Evolutionary conservation across 768 basidiomycete genomes (phyloP).

Genomic region (Tricholoma terreum): DNA sequence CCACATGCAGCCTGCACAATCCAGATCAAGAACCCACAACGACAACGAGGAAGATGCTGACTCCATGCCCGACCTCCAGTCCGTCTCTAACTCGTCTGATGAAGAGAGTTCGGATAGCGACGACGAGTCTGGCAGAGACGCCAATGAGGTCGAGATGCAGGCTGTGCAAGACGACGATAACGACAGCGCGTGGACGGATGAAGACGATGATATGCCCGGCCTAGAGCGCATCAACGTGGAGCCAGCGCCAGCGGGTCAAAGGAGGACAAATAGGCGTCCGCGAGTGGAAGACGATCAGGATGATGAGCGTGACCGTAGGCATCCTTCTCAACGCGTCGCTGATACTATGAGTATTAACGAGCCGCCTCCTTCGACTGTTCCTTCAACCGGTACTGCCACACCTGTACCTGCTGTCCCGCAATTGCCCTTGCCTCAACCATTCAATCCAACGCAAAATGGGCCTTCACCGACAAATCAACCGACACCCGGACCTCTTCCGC

Average conservation of each 20-base stretch:
- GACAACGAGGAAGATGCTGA: slow-evolving; percentile 24
- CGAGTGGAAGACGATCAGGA: slow-evolving; percentile 64
- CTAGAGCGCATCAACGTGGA: slow-evolving; percentile 23
- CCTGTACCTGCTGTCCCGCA: neutral
- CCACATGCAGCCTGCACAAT: neutral
- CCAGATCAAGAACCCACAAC: neutral
- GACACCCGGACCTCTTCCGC: slow-evolving; percentile 1
- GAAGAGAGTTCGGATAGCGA: slow-evolving; percentile 23
- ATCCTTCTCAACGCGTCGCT: slow-evolving; percentile 57
- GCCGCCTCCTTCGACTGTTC: slow-evolving; percentile 14
- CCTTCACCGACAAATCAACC: neutral
- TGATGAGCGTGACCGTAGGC: slow-evolving; percentile 57
- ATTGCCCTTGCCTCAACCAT: slow-evolving; percentile 4
- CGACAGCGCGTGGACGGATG: slow-evolving; percentile 24
- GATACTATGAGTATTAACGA: slow-evolving; percentile 16
- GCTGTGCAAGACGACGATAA: slow-evolving; percentile 30
- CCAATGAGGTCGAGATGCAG: slow-evolving; percentile 30
- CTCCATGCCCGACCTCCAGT: slow-evolving; percentile 41
- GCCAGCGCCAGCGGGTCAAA: slow-evolving; percentile 1
- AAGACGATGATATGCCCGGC: slow-evolving; percentile 27
- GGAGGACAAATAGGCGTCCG: slow-evolving; percentile 41
- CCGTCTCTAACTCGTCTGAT: slow-evolving; percentile 30
- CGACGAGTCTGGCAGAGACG: slow-evolving; percentile 26
- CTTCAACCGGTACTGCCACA: slow-evolving; percentile 11
- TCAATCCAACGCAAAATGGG: neutral